Percentiles rank a stretch among this genome's conserved stretches.
Evolutionary conservation across 345 rosid genomes (phyloP).

Genomic region (Brassica cretica): DNA sequence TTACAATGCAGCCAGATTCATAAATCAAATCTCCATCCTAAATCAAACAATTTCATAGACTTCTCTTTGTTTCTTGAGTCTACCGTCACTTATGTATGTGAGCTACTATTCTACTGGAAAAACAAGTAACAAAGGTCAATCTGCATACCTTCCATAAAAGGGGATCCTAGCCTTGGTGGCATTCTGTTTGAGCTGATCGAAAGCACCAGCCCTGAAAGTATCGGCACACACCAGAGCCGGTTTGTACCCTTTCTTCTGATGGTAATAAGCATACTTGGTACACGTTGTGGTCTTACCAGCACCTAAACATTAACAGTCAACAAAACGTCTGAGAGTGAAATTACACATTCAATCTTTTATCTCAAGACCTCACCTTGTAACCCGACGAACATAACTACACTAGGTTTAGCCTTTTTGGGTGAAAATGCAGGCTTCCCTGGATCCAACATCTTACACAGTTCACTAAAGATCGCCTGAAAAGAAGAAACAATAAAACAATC

Average conservation of each 20-base stretch:
- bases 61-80: too few relatives aligned
- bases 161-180: constrained; percentile 86
- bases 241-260: constrained; percentile 84
- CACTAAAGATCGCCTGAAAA: constrained; percentile 76
- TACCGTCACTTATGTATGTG: neutral
- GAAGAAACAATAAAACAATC: neutral
- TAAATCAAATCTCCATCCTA: neutral
- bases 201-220: constrained; percentile 74
- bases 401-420: constrained; percentile 76
- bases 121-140: constrained; percentile 1
- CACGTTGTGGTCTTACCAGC: constrained; percentile 83
- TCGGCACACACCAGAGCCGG: constrained; percentile 92
- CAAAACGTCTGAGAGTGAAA: neutral
- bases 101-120: neutral
- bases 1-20: neutral
- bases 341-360: neutral
- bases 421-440: constrained; percentile 87
- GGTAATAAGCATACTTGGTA: constrained; percentile 82
- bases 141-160: constrained; percentile 68
- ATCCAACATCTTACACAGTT: constrained; percentile 86
- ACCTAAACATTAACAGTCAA: constrained; percentile 46
- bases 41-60: neutral
- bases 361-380: constrained; percentile 47
- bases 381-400: constrained; percentile 87
- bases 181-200: constrained; percentile 89